Conservation (phyloP, 495 filamentous ascomycete species). For the Daldinia caldariorum region DNA sequence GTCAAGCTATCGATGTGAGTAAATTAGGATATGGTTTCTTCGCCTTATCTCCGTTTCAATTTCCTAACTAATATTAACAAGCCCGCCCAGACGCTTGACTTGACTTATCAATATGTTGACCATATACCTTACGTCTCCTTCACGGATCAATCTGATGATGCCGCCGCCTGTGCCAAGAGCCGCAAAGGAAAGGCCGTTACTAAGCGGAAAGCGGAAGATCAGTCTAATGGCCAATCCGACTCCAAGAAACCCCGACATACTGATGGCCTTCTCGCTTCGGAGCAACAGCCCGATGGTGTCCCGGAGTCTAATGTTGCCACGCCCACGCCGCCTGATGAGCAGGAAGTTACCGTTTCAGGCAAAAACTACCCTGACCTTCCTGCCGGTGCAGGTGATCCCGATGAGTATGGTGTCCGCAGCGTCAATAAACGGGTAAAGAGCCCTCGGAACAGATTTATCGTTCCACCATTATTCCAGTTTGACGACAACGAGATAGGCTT, state of each 20-base stretch:
- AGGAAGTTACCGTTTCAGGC: slow-evolving; percentile 31
- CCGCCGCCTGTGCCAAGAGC: slow-evolving; percentile 18
- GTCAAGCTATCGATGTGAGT: slow-evolving; percentile 55
- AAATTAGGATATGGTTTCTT: neutral
- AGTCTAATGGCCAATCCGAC: slow-evolving; percentile 52
- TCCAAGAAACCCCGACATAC: slow-evolving; percentile 55
- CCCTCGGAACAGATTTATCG: slow-evolving; percentile 56
- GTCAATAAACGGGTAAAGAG: slow-evolving; percentile 50
- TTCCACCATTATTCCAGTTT: slow-evolving; percentile 52
- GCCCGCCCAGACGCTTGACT: slow-evolving; percentile 46
- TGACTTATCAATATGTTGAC: slow-evolving; percentile 46
- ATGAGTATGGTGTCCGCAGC: slow-evolving; percentile 54
- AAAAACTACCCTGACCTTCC: slow-evolving; percentile 52
- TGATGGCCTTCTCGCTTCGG: slow-evolving; percentile 56
- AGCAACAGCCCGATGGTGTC: slow-evolving; percentile 51
- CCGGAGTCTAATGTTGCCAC: slow-evolving; percentile 54
- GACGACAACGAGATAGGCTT: slow-evolving; percentile 60
- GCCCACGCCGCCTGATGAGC: slow-evolving; percentile 40
- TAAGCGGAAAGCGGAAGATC: slow-evolving; percentile 56
- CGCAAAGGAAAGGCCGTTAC: slow-evolving; percentile 36
- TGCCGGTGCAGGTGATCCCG: slow-evolving; percentile 50
- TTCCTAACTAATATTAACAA: slow-evolving; percentile 24
- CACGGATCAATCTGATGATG: slow-evolving; percentile 29
- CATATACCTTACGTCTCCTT: slow-evolving; percentile 51
- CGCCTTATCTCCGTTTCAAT: slow-evolving; percentile 3